These are phyloP conservation scores for Theileria orientalis DNA, from an alignment of 169 alveolate species.

Conservation along the genomic window DNA sequence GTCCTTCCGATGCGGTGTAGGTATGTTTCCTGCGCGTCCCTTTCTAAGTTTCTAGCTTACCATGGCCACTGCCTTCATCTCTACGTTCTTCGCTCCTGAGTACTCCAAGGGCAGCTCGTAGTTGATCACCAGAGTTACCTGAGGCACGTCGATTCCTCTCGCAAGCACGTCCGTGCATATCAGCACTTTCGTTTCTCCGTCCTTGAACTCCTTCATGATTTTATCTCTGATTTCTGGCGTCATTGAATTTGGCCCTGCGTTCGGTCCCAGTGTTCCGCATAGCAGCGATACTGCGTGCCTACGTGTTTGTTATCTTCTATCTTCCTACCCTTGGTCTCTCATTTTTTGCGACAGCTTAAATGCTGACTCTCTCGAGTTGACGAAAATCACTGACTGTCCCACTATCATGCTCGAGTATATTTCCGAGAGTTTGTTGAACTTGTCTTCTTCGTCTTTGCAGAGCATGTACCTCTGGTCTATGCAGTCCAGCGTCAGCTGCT, in stretches of 20 bases:
- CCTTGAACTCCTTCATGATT: constrained; percentile 93
- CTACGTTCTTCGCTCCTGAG: constrained; percentile 63
- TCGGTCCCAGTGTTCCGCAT: constrained; percentile 75
- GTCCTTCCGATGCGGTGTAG: constrained; percentile 97
- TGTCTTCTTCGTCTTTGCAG: constrained; percentile 89
- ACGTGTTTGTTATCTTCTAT: neutral
- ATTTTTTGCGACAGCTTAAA: constrained; percentile 87
- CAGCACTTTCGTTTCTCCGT: constrained; percentile 93
- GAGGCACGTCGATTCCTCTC: constrained; percentile 98
- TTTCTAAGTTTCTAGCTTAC: neutral
- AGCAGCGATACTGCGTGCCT: constrained; percentile 84
- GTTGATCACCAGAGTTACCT: constrained; percentile 91
- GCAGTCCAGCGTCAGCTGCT: constrained; percentile 93
- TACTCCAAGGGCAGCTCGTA: constrained; percentile 88
- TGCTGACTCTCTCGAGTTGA: constrained; percentile 92
- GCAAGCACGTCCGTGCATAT: constrained; percentile 96
- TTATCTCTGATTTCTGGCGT: constrained; percentile 91
- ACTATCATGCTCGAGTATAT: constrained; percentile 92
- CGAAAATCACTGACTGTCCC: constrained; percentile 96
- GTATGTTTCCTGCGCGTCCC: constrained; percentile 82
- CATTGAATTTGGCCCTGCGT: constrained; percentile 77
- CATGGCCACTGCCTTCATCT: constrained; percentile 37
- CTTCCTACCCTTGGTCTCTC: constrained; percentile 82
- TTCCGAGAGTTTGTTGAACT: constrained; percentile 88
- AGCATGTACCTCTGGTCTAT: constrained; percentile 90